phyloP scores from a whole-genome alignment of 164 flowering plant species.

The Tetracentron sinense region DNA sequence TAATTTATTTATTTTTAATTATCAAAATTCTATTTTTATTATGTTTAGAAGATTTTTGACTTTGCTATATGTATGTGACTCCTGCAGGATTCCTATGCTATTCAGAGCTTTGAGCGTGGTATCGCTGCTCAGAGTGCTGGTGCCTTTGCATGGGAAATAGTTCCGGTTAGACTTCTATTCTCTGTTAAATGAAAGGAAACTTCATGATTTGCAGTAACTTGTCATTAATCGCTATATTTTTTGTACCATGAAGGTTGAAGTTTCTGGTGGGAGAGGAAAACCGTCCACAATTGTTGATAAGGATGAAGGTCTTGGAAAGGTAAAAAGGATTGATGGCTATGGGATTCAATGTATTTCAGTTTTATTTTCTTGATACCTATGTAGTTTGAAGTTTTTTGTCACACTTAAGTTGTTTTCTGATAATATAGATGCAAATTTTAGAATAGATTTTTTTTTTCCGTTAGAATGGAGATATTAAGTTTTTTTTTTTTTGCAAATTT shows the following conservation, averaged over 20 bases:
- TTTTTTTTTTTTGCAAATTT: too few species aligned
- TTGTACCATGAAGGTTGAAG: constrained; percentile 42
- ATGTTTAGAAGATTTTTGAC: too few species aligned
- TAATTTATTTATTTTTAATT: too few species aligned
- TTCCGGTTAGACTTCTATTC: constrained; percentile 34
- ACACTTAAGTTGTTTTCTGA: background rate
- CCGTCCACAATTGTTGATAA: constrained; percentile 48
- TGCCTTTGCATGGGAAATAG: constrained; percentile 57
- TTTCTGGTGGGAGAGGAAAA: constrained; percentile 68
- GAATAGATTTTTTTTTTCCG: too few species aligned
- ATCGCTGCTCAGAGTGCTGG: constrained; percentile 46
- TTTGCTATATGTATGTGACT: background rate
- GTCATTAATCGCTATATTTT: background rate
- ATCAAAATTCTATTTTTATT: too few species aligned
- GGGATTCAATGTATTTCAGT: background rate
- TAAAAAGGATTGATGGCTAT: constrained; percentile 13
- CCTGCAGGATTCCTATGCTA: constrained; percentile 50
- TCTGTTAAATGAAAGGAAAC: background rate
- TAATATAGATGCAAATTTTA: background rate
- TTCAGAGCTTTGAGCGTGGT: constrained; percentile 57
- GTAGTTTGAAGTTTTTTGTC: background rate
- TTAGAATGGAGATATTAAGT: background rate
- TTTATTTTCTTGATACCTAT: background rate
- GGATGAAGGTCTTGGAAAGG: constrained; percentile 77
- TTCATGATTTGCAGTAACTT: background rate